Evolutionary conservation across 2,329 filamentous ascomycete genomes (phyloP).

Genomic region (Catunica adiposa): DNA sequence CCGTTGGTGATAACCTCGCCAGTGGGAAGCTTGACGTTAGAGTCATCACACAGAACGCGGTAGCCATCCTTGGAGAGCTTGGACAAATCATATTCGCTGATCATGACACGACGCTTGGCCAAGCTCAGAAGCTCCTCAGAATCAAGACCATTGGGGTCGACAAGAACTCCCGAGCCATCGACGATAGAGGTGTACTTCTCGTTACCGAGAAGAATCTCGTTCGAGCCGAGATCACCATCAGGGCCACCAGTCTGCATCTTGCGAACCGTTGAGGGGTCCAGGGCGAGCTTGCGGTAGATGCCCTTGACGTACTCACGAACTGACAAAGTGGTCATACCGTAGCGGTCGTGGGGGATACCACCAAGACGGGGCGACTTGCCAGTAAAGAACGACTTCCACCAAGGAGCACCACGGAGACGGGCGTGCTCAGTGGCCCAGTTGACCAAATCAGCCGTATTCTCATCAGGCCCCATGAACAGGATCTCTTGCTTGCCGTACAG

Average conservation of each 20-base stretch:
- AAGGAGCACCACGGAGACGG: constrained; percentile 68
- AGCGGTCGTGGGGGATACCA: constrained; percentile 87
- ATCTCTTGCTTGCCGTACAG: constrained; percentile 91
- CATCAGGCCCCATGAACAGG: constrained; percentile 94
- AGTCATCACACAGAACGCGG: constrained; percentile 81
- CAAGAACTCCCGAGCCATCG: constrained; percentile 89
- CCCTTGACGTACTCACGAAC: constrained; percentile 92
- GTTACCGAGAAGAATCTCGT: constrained; percentile 89
- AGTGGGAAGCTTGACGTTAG: constrained; percentile 67
- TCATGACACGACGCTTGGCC: constrained; percentile 77
- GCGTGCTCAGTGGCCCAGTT: constrained; percentile 99
- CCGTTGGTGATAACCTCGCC: constrained; percentile 84
- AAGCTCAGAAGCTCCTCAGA: constrained; percentile 67
- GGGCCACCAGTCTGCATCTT: constrained; percentile 98
- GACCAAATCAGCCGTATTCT: constrained; percentile 94
- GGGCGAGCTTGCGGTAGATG: constrained; percentile 88
- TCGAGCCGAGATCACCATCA: constrained; percentile 90
- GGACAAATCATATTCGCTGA: constrained; percentile 64
- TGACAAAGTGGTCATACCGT: constrained; percentile 95
- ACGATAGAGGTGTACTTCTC: constrained; percentile 93
- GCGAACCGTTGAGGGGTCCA: constrained; percentile 67
- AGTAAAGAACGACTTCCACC: constrained; percentile 99
- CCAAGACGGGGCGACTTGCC: constrained; percentile 93
- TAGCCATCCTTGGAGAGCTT: constrained; percentile 84
- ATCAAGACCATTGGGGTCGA: constrained; percentile 80